A percentile compares a stretch with the other conserved stretches of the same genome.
These are phyloP conservation scores for Pythium monospermum DNA, from an alignment of 352 stramenopile genomes.

Conservation along the genomic window DNA sequence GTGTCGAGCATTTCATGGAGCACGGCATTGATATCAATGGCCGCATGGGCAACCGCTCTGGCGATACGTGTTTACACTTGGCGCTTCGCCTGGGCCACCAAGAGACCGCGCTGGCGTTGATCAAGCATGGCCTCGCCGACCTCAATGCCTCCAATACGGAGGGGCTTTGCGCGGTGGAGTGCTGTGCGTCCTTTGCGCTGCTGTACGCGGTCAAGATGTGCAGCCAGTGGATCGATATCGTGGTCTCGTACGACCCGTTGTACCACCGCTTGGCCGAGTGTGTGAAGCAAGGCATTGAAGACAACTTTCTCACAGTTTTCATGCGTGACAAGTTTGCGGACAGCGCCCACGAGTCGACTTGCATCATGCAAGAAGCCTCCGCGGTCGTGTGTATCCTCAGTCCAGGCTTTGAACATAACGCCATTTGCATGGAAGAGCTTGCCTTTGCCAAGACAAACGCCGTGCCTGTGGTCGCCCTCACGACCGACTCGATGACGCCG, in stretches of 20 bases:
- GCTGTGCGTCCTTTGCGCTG: constrained; percentile 65
- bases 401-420: constrained; percentile 54
- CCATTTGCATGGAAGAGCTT: constrained; percentile 76
- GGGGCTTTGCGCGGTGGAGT: constrained; percentile 59
- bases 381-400: constrained; percentile 71
- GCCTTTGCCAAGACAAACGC: constrained; percentile 65
- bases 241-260: constrained; percentile 72
- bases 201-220: constrained; percentile 76
- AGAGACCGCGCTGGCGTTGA: constrained; percentile 54
- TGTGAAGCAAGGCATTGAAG: constrained; percentile 59
- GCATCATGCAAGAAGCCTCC: constrained; percentile 58
- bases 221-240: constrained; percentile 61
- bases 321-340: constrained; percentile 45
- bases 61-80: constrained; percentile 71
- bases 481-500: constrained; percentile 48
- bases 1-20: constrained; percentile 50
- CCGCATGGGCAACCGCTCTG: constrained; percentile 36
- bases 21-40: constrained; percentile 48
- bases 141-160: constrained; percentile 48
- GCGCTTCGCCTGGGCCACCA: constrained; percentile 54
- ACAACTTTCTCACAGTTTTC: constrained; percentile 70
- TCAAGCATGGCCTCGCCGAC: constrained; percentile 50
- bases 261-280: constrained; percentile 58
- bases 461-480: constrained; percentile 69
- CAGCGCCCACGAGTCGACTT: constrained; percentile 36